phyloP scores from a whole-genome alignment of 257 asterid species.

The Rubia yunnanensis region DNA sequence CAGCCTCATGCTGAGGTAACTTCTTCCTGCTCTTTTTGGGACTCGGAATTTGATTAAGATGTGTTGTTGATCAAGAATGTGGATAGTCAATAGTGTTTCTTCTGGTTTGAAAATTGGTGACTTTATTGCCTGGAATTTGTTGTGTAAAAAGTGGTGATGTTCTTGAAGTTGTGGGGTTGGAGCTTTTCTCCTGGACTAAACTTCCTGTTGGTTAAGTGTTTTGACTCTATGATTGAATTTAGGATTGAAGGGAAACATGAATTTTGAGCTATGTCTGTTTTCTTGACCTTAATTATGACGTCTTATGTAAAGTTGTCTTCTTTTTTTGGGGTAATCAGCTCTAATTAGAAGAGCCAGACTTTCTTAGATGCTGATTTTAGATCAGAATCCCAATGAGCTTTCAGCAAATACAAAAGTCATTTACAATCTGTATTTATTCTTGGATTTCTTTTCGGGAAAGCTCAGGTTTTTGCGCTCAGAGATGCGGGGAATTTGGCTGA shows the following conservation, averaged over 20 bases:
- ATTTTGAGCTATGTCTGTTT: background rate
- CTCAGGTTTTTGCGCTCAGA: conserved; percentile 81
- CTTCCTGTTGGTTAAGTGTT: background rate
- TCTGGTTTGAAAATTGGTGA: background rate
- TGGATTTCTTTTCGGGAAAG: background rate
- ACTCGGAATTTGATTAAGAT: too few relatives aligned
- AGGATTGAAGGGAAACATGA: background rate
- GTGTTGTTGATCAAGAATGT: background rate
- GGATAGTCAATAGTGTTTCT: background rate
- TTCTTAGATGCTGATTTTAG: background rate
- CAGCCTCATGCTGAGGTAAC: conserved; percentile 49
- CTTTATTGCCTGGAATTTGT: background rate
- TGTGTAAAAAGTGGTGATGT: background rate
- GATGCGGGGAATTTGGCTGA: conserved; percentile 82
- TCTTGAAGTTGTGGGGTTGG: too few relatives aligned
- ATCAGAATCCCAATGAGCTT: background rate
- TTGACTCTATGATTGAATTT: background rate
- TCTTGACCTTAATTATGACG: background rate
- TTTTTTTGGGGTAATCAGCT: too few relatives aligned
- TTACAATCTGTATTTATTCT: background rate
- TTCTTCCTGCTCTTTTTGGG: background rate
- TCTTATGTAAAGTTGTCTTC: background rate
- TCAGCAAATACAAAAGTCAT: background rate
- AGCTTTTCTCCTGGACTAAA: too few relatives aligned
- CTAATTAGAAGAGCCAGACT: background rate